A percentile compares a stretch with the other conserved stretches of the same genome.
Conservation (phyloP, 768 basidiomycete species). For the Mycena venus region DNA sequence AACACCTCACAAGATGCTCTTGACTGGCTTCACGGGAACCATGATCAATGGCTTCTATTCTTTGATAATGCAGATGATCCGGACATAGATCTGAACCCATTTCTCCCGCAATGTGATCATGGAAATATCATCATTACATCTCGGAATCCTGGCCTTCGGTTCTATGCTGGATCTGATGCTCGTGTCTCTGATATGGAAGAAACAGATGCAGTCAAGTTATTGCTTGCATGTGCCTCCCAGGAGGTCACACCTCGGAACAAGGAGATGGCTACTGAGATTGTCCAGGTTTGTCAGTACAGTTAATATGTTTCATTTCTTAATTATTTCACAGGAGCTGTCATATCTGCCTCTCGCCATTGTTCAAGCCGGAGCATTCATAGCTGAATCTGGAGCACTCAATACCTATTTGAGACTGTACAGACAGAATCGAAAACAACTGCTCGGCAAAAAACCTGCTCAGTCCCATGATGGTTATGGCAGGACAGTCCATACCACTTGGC, state of each 20-base stretch:
- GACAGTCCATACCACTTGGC: background rate
- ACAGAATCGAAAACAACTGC: background rate
- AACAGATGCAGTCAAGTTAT: too few species aligned
- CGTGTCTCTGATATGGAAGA: too few species aligned
- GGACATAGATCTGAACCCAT: too few species aligned
- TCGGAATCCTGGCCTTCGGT: too few species aligned
- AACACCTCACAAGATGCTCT: too few species aligned
- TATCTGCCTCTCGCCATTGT: background rate
- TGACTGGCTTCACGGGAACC: background rate
- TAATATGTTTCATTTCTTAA: too few species aligned
- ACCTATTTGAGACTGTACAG: background rate
- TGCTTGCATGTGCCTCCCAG: background rate
- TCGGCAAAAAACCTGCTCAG: background rate
- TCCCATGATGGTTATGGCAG: background rate
- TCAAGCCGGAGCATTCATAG: background rate
- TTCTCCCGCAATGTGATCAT: too few species aligned
- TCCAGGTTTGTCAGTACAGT: background rate
- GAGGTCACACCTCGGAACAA: background rate
- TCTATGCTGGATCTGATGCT: too few species aligned
- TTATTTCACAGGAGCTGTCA: background rate
- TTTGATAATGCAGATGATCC: too few species aligned
- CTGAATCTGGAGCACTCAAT: background rate
- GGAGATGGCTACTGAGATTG: background rate
- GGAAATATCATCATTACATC: too few species aligned
- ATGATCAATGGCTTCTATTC: background rate